These are phyloP conservation scores for Erysimum pusillum DNA, from an alignment of 441 rosid genomes.

Conservation along the genomic window DNA sequence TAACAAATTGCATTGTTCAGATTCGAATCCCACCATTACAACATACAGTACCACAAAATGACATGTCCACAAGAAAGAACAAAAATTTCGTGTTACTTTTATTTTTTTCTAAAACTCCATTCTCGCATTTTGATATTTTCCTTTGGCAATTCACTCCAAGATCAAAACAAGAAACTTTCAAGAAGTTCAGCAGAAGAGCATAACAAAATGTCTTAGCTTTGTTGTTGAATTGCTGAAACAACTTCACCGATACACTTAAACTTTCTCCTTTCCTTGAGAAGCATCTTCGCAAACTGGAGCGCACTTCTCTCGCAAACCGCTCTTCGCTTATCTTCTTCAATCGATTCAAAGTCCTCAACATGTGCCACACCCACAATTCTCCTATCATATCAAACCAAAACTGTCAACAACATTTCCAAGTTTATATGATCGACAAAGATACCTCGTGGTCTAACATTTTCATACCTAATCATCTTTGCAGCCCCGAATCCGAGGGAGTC, in stretches of 20 bases:
- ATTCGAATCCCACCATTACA: no score
- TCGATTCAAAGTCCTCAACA: constrained; percentile 94
- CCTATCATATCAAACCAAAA: constrained; percentile 52
- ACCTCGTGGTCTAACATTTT: background rate
- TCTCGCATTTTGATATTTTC: background rate
- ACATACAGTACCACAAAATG: no score
- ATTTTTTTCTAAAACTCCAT: background rate
- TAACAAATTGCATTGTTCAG: no score
- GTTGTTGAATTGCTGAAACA: constrained; percentile 58
- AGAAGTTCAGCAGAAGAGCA: constrained; percentile 15
- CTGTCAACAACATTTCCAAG: background rate
- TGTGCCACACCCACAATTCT: constrained; percentile 97
- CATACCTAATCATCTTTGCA: constrained; percentile 93
- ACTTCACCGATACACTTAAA: constrained; percentile 71
- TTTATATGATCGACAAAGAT: background rate
- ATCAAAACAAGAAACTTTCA: constrained; percentile 23
- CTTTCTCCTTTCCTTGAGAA: constrained; percentile 78
- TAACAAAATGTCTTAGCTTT: constrained; percentile 3
- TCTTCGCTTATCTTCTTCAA: constrained; percentile 61
- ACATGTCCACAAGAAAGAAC: background rate
- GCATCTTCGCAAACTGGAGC: constrained; percentile 69
- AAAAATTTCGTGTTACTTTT: background rate
- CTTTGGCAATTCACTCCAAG: constrained; percentile 24
- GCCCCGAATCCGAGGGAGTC: constrained; percentile 93
- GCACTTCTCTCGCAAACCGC: constrained; percentile 81